Conservation (phyloP, 768 basidiomycete genomes). For the Auricularia sp. region DNA sequence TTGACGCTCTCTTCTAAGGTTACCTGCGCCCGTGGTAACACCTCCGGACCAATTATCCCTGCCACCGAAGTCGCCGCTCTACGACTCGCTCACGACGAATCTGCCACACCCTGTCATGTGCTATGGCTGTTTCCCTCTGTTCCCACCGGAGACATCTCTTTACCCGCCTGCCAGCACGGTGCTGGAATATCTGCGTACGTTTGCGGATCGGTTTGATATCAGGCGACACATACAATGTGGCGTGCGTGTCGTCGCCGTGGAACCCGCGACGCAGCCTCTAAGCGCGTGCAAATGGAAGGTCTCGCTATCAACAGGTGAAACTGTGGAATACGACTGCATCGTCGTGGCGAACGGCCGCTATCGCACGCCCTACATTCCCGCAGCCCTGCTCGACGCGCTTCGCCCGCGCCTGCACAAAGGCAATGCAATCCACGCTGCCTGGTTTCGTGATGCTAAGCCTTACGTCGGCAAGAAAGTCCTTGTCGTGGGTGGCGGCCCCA, state of each 20-base stretch:
- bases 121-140: conserved; percentile 43
- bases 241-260: conserved; percentile 37
- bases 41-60: conserved; percentile 29
- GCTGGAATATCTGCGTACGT: conserved; percentile 58
- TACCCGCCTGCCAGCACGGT: conserved; percentile 57
- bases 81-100: conserved; percentile 76
- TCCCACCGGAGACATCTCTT: conserved; percentile 62
- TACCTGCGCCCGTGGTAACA: conserved; percentile 35
- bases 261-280: conserved; percentile 23
- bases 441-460: conserved; percentile 46
- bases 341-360: conserved; percentile 74
- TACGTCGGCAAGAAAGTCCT: conserved; percentile 31
- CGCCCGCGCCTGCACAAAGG: conserved; percentile 42
- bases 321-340: conserved; percentile 47
- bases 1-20: conserved; percentile 25
- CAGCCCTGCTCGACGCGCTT: conserved; percentile 41
- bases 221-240: conserved; percentile 50
- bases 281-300: conserved; percentile 37
- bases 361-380: conserved; percentile 51
- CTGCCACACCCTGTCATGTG: conserved; percentile 73
- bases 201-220: conserved; percentile 53
- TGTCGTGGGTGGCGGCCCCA: conserved; percentile 45
- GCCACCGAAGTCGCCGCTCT: conserved; percentile 56
- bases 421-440: conserved; percentile 55
- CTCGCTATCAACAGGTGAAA: conserved; percentile 25